phyloP scores from a whole-genome alignment of 805 yeast species.

The Cyberlindnera suaveolens region DNA sequence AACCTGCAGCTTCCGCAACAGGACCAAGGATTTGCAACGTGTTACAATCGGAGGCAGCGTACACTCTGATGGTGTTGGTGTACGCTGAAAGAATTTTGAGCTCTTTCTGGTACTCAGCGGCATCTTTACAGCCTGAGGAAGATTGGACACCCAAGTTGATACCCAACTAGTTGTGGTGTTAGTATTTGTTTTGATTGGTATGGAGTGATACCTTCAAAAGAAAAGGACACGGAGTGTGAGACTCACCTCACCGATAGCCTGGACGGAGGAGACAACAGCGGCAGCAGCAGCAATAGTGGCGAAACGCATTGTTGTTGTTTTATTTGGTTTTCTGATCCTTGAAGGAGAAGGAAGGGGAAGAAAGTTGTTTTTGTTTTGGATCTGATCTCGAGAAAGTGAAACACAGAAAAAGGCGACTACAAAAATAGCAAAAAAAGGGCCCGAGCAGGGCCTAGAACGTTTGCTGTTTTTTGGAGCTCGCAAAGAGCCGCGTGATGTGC shows the following conservation, averaged over 20 bases:
- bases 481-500: too few relatives aligned
- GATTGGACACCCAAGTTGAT: slow-evolving; percentile 81
- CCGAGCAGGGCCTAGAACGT: neutral
- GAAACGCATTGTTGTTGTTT: slow-evolving; percentile 16
- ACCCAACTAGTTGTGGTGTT: slow-evolving; percentile 39
- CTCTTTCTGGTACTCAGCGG: slow-evolving; percentile 66
- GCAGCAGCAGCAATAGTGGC: slow-evolving; percentile 29
- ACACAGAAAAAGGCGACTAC: neutral
- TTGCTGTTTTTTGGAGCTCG: too few relatives aligned
- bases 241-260: slow-evolving; percentile 53
- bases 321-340: neutral
- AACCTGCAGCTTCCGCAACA: slow-evolving; percentile 73
- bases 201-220: neutral
- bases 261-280: slow-evolving; percentile 40
- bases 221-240: neutral
- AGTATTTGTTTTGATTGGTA: neutral
- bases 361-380: neutral
- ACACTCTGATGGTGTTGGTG: slow-evolving; percentile 69
- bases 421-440: neutral
- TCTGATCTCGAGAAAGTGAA: too few relatives aligned
- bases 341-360: neutral
- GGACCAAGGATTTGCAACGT: slow-evolving; percentile 82
- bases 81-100: slow-evolving; percentile 51
- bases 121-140: slow-evolving; percentile 65
- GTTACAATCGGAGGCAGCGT: slow-evolving; percentile 92